Evolutionary conservation across 495 filamentous ascomycete genomes (phyloP).

Genomic region (Neurospora hispaniola): DNA sequence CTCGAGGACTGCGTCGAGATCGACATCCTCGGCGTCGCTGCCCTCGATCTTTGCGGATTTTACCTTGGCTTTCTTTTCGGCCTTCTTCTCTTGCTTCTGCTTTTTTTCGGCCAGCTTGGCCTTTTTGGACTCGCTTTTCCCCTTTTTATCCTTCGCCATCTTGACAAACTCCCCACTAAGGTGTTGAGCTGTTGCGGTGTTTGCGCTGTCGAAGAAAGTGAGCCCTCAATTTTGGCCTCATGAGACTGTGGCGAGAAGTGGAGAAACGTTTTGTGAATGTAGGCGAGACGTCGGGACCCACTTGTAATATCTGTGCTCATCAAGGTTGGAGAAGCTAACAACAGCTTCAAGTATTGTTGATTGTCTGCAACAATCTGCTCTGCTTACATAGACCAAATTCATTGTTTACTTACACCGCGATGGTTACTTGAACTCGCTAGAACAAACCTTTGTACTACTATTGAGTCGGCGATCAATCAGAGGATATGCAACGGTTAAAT

Average conservation of each 20-base stretch:
- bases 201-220: background rate
- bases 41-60: constrained; percentile 47
- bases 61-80: constrained; percentile 50
- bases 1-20: constrained; percentile 91
- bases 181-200: background rate
- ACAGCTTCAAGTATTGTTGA: background rate
- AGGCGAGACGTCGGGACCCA: background rate
- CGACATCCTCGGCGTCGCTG: constrained; percentile 82
- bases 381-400: background rate
- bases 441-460: no score
- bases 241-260: constrained; percentile 3
- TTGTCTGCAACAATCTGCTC: background rate
- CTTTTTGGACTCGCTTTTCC: constrained; percentile 50
- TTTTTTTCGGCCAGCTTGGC: constrained; percentile 52
- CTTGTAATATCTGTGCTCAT: background rate
- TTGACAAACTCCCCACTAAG: background rate
- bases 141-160: constrained; percentile 53
- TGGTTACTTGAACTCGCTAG: background rate
- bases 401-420: background rate
- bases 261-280: background rate
- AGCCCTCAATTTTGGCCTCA: background rate
- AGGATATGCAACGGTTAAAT: background rate
- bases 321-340: background rate
- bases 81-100: constrained; percentile 53
- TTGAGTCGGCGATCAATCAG: background rate